Evolutionary conservation across 2,329 filamentous ascomycete species (phyloP), one percentile per base, ranked within the genome.

Genomic region (Xylaria sp.): DNA sequence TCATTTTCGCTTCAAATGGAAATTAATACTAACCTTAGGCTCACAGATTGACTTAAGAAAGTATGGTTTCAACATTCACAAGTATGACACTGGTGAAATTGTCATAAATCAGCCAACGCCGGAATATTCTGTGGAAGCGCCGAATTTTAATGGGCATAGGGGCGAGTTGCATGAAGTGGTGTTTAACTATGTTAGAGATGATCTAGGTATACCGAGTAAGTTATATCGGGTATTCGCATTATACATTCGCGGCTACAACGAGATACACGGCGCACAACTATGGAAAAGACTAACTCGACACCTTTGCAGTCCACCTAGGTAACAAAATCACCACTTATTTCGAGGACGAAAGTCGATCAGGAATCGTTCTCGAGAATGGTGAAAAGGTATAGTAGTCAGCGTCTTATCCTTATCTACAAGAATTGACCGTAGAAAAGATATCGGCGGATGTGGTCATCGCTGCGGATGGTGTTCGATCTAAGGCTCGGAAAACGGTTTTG

Each of bases 61-160:
- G 0, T 85, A 89, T 67, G 87, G 88, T 50, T 90, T 90, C 79
- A 85, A 85, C 57, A 89, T 90, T 64, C 87, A 89, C 77, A 90
- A 89, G 71, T 89, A 82, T 69, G 87, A 88, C 35, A 84, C 83
- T 0, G 87, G 87, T 40, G 88, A 90, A 75, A 83, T 89, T 12
- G 83, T 90, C 25, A 84, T 86, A 64, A 87, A 88, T 66, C 88
- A 90, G 66, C 77, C 74, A 54, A 82, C 81, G 0, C 84, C 85
- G 2, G 74, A 79, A 1, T 78, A 78, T 40, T 77, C 83, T 37
- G 80, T 80, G 0, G 83, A 85, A 18, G 82, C 84, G 13, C 87
- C 87, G 0, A 83, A 86, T 10, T 86, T 89, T 73, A 89, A 90
- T 60, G 88, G 88, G 0, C 88, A 90, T 71, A 78, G 88, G 23